Evolutionary conservation across 306 rosid genomes (phyloP).

Genomic region (Biancaea sappan): DNA sequence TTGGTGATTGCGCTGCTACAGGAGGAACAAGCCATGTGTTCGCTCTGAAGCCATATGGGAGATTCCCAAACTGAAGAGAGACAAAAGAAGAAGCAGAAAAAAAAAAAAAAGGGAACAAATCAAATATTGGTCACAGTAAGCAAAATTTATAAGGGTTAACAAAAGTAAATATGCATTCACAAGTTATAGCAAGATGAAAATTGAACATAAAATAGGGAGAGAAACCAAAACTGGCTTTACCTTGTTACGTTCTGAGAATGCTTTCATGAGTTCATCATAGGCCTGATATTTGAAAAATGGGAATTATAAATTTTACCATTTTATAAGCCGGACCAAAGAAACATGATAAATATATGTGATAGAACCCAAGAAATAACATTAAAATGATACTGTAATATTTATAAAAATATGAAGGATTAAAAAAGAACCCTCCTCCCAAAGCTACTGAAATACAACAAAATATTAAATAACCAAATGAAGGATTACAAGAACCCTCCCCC

Average conservation of each 20-base stretch:
- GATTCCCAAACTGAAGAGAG: slow-evolving; percentile 85
- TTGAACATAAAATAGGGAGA: slow-evolving; percentile 1
- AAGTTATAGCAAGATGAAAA: background rate
- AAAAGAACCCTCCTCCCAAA: no score
- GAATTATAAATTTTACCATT: background rate
- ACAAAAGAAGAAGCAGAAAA: slow-evolving; percentile 6
- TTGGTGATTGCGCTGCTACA: slow-evolving; percentile 68
- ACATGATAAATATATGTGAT: no score
- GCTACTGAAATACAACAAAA: no score
- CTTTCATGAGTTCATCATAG: slow-evolving; percentile 79
- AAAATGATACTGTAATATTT: no score
- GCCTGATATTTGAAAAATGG: slow-evolving; percentile 63
- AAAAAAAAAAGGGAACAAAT: slow-evolving; percentile 13
- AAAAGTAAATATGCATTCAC: slow-evolving; percentile 11
- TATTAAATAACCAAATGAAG: no score
- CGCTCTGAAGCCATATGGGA: slow-evolving; percentile 92
- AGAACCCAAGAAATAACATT: no score
- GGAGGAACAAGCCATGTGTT: slow-evolving; percentile 99
- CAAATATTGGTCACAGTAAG: slow-evolving; percentile 5
- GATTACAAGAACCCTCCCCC: no score
- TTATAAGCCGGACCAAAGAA: slow-evolving; percentile 5
- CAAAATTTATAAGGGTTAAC: slow-evolving; percentile 5
- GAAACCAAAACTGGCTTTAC: slow-evolving; percentile 38
- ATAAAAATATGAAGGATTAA: no score
- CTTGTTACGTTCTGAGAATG: slow-evolving; percentile 90